Evolutionary conservation across 2,329 filamentous ascomycete genomes (phyloP).

Genomic region (Arthrobotrys sphaeroides): DNA sequence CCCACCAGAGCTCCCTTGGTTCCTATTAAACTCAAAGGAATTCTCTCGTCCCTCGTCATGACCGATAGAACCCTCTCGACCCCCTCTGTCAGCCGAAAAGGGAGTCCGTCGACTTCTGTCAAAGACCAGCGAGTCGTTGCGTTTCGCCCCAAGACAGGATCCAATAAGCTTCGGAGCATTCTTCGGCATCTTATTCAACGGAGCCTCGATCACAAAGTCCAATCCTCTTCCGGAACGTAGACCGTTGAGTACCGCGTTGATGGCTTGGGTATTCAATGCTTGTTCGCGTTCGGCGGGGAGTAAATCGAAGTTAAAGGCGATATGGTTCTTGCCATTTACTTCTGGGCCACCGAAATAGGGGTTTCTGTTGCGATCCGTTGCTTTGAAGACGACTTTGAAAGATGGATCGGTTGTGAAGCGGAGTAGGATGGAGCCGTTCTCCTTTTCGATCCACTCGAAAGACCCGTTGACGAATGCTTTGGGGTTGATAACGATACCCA

Average conservation of each 20-base stretch:
- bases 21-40: too few species aligned
- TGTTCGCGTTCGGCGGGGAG: not conserved
- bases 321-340: conserved; percentile 15
- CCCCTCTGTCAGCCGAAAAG: too few species aligned
- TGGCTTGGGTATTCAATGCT: conserved; percentile 2
- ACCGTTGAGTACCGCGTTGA: not conserved
- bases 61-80: too few species aligned
- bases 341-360: not conserved
- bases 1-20: too few species aligned
- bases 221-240: not conserved
- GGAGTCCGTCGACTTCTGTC: too few species aligned
- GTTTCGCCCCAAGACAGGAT: not conserved
- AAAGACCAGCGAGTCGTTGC: not conserved
- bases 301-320: conserved; percentile 25
- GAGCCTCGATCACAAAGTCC: conserved; percentile 12
- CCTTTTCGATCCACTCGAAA: conserved; percentile 14
- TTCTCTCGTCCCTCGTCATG: too few species aligned
- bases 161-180: not conserved
- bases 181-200: not conserved
- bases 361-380: not conserved
- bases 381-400: not conserved
- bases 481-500: conserved; percentile 29
- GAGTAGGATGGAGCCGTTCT: not conserved
- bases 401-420: conserved; percentile 5
- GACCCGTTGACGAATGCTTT: not conserved